Conservation (phyloP, 495 filamentous ascomycete genomes). For the Neurospora intermedia region DNA sequence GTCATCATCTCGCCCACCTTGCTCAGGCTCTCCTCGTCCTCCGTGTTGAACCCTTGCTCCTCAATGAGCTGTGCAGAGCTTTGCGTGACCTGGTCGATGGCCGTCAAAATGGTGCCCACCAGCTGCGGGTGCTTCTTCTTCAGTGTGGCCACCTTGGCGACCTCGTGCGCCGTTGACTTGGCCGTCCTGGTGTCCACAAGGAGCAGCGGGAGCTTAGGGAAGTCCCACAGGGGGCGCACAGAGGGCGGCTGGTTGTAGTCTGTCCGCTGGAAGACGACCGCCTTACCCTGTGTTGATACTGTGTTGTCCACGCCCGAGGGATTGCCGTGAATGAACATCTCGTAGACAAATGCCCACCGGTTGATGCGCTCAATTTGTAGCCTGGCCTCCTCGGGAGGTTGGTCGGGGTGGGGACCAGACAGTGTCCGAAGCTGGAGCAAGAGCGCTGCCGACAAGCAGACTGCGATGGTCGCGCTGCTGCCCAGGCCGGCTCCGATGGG, state of each 20-base stretch:
- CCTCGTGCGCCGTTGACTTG: constrained; percentile 72
- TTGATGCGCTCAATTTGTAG: constrained; percentile 89
- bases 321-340: constrained; percentile 94
- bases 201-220: constrained; percentile 82
- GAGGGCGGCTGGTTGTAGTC: constrained; percentile 68
- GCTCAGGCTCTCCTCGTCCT: constrained; percentile 46
- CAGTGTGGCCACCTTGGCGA: constrained; percentile 72
- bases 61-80: constrained; percentile 63
- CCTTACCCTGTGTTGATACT: constrained; percentile 85
- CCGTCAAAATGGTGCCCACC: constrained; percentile 65
- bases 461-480: constrained; percentile 83
- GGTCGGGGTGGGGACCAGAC: constrained; percentile 79
- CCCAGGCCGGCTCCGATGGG: constrained; percentile 88
- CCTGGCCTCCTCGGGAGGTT: constrained; percentile 68
- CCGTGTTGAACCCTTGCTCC: constrained; percentile 48
- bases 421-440: constrained; percentile 81
- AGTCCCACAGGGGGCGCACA: constrained; percentile 69
- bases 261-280: constrained; percentile 73
- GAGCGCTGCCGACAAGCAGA: constrained; percentile 79
- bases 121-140: constrained; percentile 58
- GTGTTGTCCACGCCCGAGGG: constrained; percentile 97
- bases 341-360: constrained; percentile 91
- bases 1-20: constrained; percentile 76
- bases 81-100: constrained; percentile 70
- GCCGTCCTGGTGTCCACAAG: constrained; percentile 78